phyloP scores from a whole-genome alignment of 164 flowering plant genomes.

The Umbellularia californica region DNA sequence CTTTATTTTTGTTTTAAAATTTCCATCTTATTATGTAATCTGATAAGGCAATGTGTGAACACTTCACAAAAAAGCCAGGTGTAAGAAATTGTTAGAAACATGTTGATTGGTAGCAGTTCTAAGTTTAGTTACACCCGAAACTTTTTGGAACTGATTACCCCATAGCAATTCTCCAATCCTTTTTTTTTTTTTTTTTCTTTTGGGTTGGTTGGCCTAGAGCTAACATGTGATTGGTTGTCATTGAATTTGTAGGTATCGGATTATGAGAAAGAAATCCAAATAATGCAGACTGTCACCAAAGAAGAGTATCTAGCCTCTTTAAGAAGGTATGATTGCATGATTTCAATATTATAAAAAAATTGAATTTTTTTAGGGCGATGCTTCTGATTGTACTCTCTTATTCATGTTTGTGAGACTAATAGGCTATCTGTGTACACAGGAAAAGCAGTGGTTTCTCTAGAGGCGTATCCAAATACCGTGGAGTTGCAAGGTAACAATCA shows the following conservation, averaged over 20 bases:
- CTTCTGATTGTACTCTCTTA: no score
- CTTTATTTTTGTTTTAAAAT: neutral
- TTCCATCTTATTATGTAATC: neutral
- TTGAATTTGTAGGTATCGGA: slow-evolving; percentile 32
- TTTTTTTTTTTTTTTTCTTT: no score
- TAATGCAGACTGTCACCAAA: slow-evolving; percentile 41
- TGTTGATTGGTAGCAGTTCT: neutral
- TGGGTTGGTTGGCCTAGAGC: neutral
- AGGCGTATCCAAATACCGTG: slow-evolving; percentile 63
- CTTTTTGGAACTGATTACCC: neutral
- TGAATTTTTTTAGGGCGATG: neutral
- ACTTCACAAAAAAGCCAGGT: neutral
- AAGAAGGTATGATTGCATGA: slow-evolving; percentile 36
- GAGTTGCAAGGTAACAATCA: slow-evolving; percentile 43
- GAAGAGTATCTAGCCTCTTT: slow-evolving; percentile 59
- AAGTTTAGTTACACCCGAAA: neutral
- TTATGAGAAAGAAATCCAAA: slow-evolving; percentile 45
- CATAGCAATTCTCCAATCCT: neutral
- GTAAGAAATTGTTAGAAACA: neutral
- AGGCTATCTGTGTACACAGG: slow-evolving; percentile 20
- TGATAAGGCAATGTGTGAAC: neutral
- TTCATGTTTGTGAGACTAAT: neutral
- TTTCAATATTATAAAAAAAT: neutral
- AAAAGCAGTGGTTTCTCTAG: slow-evolving; percentile 70
- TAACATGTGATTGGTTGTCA: neutral